Conservation (phyloP, 2,329 filamentous ascomycete species). For the Sarocladiaceae sp. region DNA sequence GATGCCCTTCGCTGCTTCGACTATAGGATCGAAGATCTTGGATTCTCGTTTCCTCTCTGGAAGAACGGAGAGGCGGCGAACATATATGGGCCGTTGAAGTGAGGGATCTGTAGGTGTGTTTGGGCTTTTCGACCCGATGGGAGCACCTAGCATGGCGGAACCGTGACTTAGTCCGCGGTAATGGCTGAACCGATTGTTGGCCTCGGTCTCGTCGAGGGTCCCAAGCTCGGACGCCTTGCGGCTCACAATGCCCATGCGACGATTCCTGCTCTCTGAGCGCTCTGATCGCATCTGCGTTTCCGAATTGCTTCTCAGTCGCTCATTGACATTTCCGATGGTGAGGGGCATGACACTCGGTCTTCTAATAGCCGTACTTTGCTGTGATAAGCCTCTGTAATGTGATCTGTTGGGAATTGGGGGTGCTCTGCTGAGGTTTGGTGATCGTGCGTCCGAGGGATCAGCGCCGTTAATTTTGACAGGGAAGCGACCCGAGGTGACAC, state of each 20-base stretch:
- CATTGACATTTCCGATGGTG: slow-evolving; percentile 63
- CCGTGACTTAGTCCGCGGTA: slow-evolving; percentile 61
- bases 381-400: slow-evolving; percentile 70
- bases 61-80: slow-evolving; percentile 56
- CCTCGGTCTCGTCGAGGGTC: slow-evolving; percentile 56
- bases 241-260: slow-evolving; percentile 59
- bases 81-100: slow-evolving; percentile 54
- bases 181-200: slow-evolving; percentile 60
- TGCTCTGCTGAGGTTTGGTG: slow-evolving; percentile 58
- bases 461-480: slow-evolving; percentile 67
- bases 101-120: slow-evolving; percentile 52
- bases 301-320: slow-evolving; percentile 60
- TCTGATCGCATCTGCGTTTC: slow-evolving; percentile 51
- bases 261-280: slow-evolving; percentile 47
- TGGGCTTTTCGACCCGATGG: slow-evolving; percentile 43
- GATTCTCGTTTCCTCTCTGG: slow-evolving; percentile 59
- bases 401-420: slow-evolving; percentile 72
- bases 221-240: slow-evolving; percentile 54
- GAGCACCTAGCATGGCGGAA: slow-evolving; percentile 57
- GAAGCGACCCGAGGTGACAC: slow-evolving; percentile 58
- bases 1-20: slow-evolving; percentile 60
- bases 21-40: slow-evolving; percentile 51
- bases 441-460: slow-evolving; percentile 61
- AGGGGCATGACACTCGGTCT: slow-evolving; percentile 67
- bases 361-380: slow-evolving; percentile 58